These are phyloP conservation scores for Pisolithus orientalis DNA, from an alignment of 768 basidiomycete genomes.

Conservation along the genomic window DNA sequence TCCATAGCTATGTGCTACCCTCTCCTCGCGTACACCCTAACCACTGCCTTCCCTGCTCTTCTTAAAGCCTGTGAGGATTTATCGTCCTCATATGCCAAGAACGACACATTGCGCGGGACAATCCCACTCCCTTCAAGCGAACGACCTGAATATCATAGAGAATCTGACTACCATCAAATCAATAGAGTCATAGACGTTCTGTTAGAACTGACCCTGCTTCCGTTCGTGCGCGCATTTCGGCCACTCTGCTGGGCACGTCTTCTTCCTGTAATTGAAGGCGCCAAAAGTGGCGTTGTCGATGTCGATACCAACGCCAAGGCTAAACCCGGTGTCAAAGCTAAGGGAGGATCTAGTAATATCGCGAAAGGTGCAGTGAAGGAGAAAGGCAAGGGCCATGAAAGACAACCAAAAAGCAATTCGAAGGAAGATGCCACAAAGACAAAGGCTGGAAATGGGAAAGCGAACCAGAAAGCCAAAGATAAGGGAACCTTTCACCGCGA, in stretches of 20 bases:
- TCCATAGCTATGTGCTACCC: slow-evolving; percentile 18
- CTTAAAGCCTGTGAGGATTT: neutral
- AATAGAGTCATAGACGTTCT: neutral
- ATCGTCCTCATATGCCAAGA: neutral
- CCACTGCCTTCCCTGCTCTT: slow-evolving; percentile 13
- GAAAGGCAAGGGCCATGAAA: slow-evolving; percentile 4
- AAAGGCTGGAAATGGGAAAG: neutral
- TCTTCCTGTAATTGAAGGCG: slow-evolving; percentile 1
- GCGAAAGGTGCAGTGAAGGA: slow-evolving; percentile 2
- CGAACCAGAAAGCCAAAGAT: neutral
- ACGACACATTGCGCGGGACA: neutral
- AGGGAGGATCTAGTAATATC: too few relatives aligned
- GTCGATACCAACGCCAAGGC: too few relatives aligned
- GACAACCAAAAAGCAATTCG: neutral
- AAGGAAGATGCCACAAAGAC: neutral
- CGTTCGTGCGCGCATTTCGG: slow-evolving; percentile 1
- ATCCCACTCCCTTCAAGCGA: too few relatives aligned
- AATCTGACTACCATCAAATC: neutral
- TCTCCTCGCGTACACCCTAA: slow-evolving; percentile 18
- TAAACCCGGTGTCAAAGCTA: too few relatives aligned
- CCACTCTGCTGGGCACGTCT: slow-evolving; percentile 18
- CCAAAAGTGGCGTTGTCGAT: neutral
- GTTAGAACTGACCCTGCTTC: neutral
- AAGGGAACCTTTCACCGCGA: too few relatives aligned
- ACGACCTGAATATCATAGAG: neutral